phyloP scores from a whole-genome alignment of 345 rosid genomes.

The Melaleuca quinquenervia region DNA sequence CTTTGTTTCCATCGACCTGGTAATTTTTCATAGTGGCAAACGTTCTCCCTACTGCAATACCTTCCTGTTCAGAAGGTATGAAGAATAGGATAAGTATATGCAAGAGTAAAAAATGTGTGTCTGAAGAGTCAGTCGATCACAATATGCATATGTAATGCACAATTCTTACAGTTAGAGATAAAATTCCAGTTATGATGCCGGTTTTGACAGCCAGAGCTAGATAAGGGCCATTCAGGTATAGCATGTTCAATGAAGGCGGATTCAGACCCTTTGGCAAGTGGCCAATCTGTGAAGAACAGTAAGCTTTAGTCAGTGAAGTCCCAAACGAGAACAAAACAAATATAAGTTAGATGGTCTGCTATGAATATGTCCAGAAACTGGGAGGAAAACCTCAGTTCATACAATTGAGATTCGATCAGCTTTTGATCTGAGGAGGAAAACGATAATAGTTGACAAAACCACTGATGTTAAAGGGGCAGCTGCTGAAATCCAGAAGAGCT shows the following conservation, averaged over 20 bases:
- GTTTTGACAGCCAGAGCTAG: conserved; percentile 76
- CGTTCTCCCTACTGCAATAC: conserved; percentile 97
- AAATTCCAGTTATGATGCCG: conserved; percentile 80
- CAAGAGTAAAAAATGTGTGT: background rate
- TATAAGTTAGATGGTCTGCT: background rate
- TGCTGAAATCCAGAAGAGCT: conserved; percentile 92
- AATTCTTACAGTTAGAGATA: conserved; percentile 78
- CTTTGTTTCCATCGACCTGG: conserved; percentile 96
- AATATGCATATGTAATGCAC: background rate
- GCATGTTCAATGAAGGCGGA: conserved; percentile 85
- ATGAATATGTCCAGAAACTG: background rate
- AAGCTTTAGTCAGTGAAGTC: background rate
- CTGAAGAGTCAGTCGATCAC: background rate
- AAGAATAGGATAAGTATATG: background rate
- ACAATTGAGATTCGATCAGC: conserved; percentile 58
- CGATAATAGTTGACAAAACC: conserved; percentile 47
- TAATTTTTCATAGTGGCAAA: conserved; percentile 80
- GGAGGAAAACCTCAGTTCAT: conserved; percentile 16
- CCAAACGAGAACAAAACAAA: background rate
- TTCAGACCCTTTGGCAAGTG: conserved; percentile 84
- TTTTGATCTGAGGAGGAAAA: conserved; percentile 47
- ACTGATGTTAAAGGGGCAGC: conserved; percentile 88
- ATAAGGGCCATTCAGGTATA: conserved; percentile 42
- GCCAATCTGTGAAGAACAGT: conserved; percentile 50
- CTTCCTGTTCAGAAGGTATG: conserved; percentile 42